These are phyloP conservation scores for Trametes gibbosa DNA, from an alignment of 768 basidiomycete genomes.

Conservation along the genomic window DNA sequence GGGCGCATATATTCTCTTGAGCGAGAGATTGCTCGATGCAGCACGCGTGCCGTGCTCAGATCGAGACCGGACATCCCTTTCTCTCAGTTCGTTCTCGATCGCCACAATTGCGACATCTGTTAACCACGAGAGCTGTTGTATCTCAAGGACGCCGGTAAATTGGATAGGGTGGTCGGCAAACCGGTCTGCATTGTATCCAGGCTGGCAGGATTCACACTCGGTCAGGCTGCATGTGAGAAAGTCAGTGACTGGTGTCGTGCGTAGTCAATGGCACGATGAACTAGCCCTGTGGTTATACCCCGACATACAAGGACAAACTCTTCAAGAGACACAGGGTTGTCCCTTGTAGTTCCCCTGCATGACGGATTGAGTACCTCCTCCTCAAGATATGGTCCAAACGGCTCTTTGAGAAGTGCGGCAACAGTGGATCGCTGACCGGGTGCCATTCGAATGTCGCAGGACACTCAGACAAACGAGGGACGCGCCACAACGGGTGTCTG, in stretches of 20 bases:
- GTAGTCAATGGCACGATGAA: not conserved
- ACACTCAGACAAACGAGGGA: not conserved
- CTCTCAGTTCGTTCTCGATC: conserved; percentile 44
- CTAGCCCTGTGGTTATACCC: conserved; percentile 15
- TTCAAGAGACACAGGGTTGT: conserved; percentile 9
- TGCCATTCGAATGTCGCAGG: not conserved
- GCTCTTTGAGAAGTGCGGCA: conserved; percentile 4
- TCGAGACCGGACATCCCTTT: conserved; percentile 33
- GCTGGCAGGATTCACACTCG: conserved; percentile 15
- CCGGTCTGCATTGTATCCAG: conserved; percentile 2
- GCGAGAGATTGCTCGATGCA: conserved; percentile 31
- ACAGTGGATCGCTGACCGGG: not conserved
- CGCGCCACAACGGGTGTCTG: not conserved
- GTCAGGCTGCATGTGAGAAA: conserved; percentile 11
- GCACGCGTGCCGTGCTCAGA: not conserved
- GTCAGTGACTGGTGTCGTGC: not conserved
- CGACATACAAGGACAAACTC: conserved; percentile 15
- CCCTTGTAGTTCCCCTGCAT: conserved; percentile 4
- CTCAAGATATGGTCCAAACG: conserved; percentile 25
- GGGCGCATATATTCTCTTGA: conserved; percentile 28
- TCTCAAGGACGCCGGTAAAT: conserved; percentile 51
- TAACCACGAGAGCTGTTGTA: conserved; percentile 48
- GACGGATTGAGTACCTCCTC: conserved; percentile 10
- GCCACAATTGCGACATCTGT: conserved; percentile 41
- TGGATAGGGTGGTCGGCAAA: conserved; percentile 30